Evolutionary conservation across 352 stramenopile genomes (phyloP).

Genomic region (Phytophthora sansomeana): DNA sequence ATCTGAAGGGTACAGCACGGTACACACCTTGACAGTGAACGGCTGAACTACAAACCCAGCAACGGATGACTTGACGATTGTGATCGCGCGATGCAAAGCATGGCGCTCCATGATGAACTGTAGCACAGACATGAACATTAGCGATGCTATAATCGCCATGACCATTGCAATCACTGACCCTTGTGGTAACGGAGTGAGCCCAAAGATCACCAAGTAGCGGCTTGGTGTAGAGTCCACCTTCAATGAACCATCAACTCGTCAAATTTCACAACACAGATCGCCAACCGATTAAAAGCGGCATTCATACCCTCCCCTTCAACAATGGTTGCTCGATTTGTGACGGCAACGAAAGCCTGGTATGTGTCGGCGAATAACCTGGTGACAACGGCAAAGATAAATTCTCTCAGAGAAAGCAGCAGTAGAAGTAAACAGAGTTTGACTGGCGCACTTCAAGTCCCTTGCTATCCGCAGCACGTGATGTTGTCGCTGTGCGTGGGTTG

Average conservation of each 20-base stretch:
- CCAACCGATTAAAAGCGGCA: background rate
- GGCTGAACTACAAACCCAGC: conserved; percentile 68
- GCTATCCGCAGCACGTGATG: conserved; percentile 58
- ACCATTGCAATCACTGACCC: conserved; percentile 31
- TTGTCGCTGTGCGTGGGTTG: conserved; percentile 50
- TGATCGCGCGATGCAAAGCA: conserved; percentile 53
- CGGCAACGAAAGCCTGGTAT: conserved; percentile 66
- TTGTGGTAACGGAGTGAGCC: conserved; percentile 74
- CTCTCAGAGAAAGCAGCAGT: background rate
- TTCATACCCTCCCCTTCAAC: conserved; percentile 37
- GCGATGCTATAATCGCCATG: conserved; percentile 15
- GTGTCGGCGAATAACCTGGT: conserved; percentile 69
- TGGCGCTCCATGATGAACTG: conserved; percentile 78
- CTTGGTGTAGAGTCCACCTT: conserved; percentile 66
- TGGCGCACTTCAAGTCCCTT: conserved; percentile 59
- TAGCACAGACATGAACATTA: conserved; percentile 14
- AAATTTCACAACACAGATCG: background rate
- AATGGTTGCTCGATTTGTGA: conserved; percentile 73
- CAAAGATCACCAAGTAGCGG: conserved; percentile 72
- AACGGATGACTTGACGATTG: conserved; percentile 70
- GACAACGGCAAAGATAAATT: conserved; percentile 5
- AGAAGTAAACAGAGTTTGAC: background rate
- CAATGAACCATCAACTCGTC: conserved; percentile 10
- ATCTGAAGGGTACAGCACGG: background rate
- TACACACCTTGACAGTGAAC: conserved; percentile 63